Conservation (phyloP, 169 alveolate species). For the Eimeria tenella region DNA sequence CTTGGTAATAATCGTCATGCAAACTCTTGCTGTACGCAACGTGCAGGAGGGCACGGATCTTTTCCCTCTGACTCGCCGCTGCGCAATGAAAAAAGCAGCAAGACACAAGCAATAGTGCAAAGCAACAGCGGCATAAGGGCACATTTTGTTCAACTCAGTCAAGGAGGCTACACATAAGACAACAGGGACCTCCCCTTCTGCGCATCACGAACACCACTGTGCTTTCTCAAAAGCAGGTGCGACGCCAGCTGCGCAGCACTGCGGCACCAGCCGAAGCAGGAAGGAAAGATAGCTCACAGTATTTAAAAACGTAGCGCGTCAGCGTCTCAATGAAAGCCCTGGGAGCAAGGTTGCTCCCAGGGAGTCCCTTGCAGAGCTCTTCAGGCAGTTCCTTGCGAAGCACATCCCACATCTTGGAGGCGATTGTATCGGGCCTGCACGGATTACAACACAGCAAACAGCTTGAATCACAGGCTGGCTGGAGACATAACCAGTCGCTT, state of each 20-base stretch:
- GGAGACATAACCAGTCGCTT: neutral
- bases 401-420: conserved; percentile 75
- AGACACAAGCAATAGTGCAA: neutral
- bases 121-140: neutral
- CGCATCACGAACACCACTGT: neutral
- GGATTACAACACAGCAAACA: neutral
- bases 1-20: conserved; percentile 93
- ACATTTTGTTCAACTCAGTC: too few species aligned
- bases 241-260: too few species aligned
- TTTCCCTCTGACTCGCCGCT: conserved; percentile 89
- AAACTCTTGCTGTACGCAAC: conserved; percentile 91
- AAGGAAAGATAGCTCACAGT: conserved; percentile 37
- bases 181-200: too few species aligned
- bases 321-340: conserved; percentile 61
- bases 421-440: conserved; percentile 74
- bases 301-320: conserved; percentile 57
- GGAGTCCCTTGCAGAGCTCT: conserved; percentile 28
- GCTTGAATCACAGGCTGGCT: neutral
- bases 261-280: too few species aligned
- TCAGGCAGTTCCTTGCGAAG: conserved; percentile 69
- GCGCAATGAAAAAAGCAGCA: conserved; percentile 86
- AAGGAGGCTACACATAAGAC: too few species aligned
- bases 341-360: conserved; percentile 49
- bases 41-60: conserved; percentile 91
- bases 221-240: neutral